phyloP scores from a whole-genome alignment of 106 monocot species.

The Dendrobium huoshanense region DNA sequence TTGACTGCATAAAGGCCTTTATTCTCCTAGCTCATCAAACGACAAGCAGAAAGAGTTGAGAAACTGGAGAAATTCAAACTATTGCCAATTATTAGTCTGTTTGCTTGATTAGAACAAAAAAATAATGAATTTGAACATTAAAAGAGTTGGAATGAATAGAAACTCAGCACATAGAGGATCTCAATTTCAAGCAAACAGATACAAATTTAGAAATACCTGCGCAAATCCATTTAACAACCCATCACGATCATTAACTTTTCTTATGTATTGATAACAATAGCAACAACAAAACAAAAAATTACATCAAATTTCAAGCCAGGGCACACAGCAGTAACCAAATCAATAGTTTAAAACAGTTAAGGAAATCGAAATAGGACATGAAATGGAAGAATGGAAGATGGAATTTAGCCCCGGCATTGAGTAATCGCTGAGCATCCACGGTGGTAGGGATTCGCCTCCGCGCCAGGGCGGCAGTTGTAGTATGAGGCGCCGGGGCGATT shows the following conservation, averaged over 20 bases:
- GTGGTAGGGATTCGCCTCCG: slow-evolving; percentile 43
- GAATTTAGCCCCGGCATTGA: slow-evolving; percentile 26
- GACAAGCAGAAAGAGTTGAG: neutral
- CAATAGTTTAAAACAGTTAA: neutral
- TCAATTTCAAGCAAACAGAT: neutral
- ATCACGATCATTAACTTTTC: neutral
- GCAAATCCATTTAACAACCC: neutral
- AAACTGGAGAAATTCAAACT: neutral
- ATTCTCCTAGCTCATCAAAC: neutral
- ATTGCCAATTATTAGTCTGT: neutral
- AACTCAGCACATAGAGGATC: neutral
- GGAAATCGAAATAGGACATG: neutral
- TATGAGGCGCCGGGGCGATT: slow-evolving; percentile 45
- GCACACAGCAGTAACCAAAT: neutral
- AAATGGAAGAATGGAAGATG: neutral
- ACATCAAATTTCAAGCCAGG: neutral
- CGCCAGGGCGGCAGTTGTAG: slow-evolving; percentile 66
- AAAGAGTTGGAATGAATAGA: neutral
- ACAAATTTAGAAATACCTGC: neutral
- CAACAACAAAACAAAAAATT: neutral
- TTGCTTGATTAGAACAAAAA: neutral
- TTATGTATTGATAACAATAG: neutral
- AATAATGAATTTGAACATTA: neutral
- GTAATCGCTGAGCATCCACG: slow-evolving; percentile 60
- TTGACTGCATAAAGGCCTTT: neutral